Evolutionary conservation across 2,329 filamentous ascomycete species (phyloP).

Genomic region (Neonectria sp.): DNA sequence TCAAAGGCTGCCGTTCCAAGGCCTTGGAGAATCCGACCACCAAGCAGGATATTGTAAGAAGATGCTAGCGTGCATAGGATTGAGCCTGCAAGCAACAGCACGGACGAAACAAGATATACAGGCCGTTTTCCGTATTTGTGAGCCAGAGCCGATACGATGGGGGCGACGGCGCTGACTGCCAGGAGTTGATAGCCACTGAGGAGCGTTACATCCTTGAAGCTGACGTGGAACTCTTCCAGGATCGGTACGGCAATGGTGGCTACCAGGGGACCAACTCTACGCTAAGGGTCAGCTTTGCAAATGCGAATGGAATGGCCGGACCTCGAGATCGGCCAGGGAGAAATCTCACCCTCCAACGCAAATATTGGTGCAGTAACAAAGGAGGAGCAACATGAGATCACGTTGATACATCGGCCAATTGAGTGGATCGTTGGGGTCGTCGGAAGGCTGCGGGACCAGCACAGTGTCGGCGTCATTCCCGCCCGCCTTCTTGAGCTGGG

Average conservation of each 20-base stretch:
- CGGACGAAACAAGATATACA: constrained; percentile 23
- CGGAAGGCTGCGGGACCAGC: constrained; percentile 3
- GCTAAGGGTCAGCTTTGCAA: background rate
- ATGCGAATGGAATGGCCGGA: background rate
- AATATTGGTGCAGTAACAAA: constrained; percentile 2
- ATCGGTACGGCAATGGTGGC: constrained; percentile 1
- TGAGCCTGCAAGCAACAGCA: constrained; percentile 19
- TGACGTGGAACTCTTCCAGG: background rate
- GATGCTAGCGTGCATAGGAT: constrained; percentile 19
- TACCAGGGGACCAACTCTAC: background rate
- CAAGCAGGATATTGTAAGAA: constrained; percentile 16
- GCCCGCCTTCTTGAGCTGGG: background rate
- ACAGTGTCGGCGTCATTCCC: background rate
- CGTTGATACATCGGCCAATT: background rate
- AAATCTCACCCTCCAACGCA: background rate
- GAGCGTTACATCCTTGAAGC: constrained; percentile 19
- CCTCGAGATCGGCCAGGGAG: background rate
- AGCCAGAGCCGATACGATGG: constrained; percentile 22
- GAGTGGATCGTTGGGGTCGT: background rate
- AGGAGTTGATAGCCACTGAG: constrained; percentile 26
- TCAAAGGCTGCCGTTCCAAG: constrained; percentile 25
- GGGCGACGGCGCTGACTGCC: constrained; percentile 15
- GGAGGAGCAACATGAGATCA: background rate
- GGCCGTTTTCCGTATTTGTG: constrained; percentile 32
- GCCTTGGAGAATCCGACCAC: constrained; percentile 22